A percentile compares a stretch with the other conserved stretches of the same genome.
phyloP scores from a whole-genome alignment of 2,329 filamentous ascomycete species.

The Fusarium longipes region DNA sequence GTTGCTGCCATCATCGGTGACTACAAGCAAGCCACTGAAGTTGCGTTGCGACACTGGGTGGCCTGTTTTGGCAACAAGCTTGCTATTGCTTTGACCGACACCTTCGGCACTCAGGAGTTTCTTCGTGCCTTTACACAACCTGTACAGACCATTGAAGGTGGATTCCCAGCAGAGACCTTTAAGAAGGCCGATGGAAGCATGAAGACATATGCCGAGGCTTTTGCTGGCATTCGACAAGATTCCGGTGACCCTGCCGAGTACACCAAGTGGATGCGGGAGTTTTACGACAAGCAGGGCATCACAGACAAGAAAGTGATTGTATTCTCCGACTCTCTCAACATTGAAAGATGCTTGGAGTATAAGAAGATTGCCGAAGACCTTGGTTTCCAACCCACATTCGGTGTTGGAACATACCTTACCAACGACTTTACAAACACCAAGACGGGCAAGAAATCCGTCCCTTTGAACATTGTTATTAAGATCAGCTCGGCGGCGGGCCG shows the following conservation, averaged over 20 bases:
- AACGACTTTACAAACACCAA: conserved; percentile 86
- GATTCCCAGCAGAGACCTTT: conserved; percentile 56
- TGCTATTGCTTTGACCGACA: conserved; percentile 92
- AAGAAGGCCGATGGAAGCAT: conserved; percentile 54
- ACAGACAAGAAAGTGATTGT: conserved; percentile 87
- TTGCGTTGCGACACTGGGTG: conserved; percentile 88
- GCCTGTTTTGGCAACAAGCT: conserved; percentile 88
- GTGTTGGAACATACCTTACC: conserved; percentile 94
- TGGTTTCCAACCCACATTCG: conserved; percentile 88
- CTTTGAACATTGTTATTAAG: conserved; percentile 98
- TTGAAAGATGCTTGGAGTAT: conserved; percentile 91
- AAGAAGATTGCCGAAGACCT: conserved; percentile 82
- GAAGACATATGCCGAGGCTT: conserved; percentile 82
- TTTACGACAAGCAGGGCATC: conserved; percentile 82
- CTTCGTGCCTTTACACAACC: conserved; percentile 83
- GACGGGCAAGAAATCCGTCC: conserved; percentile 84
- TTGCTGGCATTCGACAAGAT: conserved; percentile 87
- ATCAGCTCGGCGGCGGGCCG: conserved; percentile 84
- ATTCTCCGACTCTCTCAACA: conserved; percentile 94
- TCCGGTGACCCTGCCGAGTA: conserved; percentile 87
- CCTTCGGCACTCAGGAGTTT: conserved; percentile 92
- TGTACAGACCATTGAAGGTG: conserved; percentile 58
- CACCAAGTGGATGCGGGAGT: conserved; percentile 80
- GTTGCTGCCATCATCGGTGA: conserved; percentile 90
- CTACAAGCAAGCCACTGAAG: conserved; percentile 86